These are phyloP conservation scores for Fusarium udum DNA, from an alignment of 2,329 filamentous ascomycete species.

Conservation along the genomic window DNA sequence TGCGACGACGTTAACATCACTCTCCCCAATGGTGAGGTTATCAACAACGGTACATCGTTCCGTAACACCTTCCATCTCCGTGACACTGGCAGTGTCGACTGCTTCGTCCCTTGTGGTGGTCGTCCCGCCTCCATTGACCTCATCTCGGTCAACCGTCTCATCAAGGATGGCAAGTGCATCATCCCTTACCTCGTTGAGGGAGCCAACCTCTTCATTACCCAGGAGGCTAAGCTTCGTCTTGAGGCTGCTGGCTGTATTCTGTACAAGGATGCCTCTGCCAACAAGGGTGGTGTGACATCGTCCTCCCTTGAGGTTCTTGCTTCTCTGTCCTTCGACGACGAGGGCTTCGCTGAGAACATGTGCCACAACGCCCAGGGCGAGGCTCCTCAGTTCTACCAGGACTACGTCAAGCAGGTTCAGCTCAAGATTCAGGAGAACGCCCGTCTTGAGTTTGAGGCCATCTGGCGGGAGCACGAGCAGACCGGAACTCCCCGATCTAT, in stretches of 20 bases:
- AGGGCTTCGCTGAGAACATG: conserved; percentile 91
- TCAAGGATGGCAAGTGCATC: conserved; percentile 84
- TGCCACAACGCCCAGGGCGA: conserved; percentile 79
- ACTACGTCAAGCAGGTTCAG: conserved; percentile 93
- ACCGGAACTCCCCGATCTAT: conserved; percentile 83
- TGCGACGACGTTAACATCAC: conserved; percentile 90
- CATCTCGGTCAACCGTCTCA: conserved; percentile 84
- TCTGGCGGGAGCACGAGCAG: conserved; percentile 92
- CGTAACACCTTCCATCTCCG: conserved; percentile 97
- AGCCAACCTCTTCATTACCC: conserved; percentile 97
- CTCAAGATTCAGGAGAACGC: conserved; percentile 91
- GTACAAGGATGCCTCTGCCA: conserved; percentile 97
- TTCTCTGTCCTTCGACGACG: conserved; percentile 92
- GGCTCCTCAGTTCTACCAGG: conserved; percentile 88
- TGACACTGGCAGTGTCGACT: conserved; percentile 78
- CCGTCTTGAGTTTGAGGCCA: conserved; percentile 93
- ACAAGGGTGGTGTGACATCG: conserved; percentile 98
- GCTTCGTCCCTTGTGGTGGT: conserved; percentile 95
- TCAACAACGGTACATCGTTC: conserved; percentile 94
- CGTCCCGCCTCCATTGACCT: conserved; percentile 97
- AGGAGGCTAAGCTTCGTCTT: conserved; percentile 94
- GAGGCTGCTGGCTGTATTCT: conserved; percentile 95
- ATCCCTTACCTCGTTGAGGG: conserved; percentile 98
- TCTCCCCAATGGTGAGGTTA: conserved; percentile 85
- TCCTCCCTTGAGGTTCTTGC: conserved; percentile 96